A percentile compares a stretch with the other conserved stretches of the same genome.
These are phyloP conservation scores for Echinochloa phyllopogon DNA, from an alignment of 176 grass and related monocot genomes.

Conservation along the genomic window DNA sequence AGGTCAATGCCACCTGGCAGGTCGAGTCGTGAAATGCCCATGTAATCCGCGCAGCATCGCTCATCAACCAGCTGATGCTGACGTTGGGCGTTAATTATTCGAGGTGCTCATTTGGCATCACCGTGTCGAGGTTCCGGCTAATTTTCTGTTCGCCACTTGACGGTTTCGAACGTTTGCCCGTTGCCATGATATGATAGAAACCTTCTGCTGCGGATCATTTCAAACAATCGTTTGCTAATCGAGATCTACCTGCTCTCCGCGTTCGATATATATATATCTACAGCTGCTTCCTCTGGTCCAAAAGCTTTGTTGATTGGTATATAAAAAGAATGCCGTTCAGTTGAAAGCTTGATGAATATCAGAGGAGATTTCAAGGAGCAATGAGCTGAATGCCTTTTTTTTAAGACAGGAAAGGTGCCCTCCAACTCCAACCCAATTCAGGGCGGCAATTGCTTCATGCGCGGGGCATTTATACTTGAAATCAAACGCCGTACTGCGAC, in stretches of 20 bases:
- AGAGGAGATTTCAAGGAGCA: background rate
- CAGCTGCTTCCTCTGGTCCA: background rate
- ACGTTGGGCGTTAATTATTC: background rate
- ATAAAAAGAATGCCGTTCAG: background rate
- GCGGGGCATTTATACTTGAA: background rate
- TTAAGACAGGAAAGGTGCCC: conserved; percentile 17
- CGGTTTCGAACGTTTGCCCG: background rate
- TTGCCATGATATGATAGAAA: background rate
- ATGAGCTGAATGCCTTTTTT: background rate
- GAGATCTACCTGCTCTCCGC: background rate
- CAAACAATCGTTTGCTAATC: background rate
- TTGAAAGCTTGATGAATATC: background rate
- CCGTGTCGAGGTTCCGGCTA: background rate
- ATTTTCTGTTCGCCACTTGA: background rate
- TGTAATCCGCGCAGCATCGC: background rate
- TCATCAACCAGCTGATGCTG: background rate
- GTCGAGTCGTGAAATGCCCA: background rate
- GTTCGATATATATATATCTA: too few relatives aligned
- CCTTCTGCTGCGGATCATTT: background rate
- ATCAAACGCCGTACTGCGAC: conserved; percentile 13
- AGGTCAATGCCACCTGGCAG: background rate
- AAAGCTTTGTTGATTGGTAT: background rate
- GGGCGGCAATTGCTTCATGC: conserved; percentile 38
- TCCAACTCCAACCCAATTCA: conserved; percentile 26
- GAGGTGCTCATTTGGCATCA: background rate